Base-by-base conservation (phyloP, 192 early-diverging fungal genomes). In the Mortierella claussenii region DNA sequence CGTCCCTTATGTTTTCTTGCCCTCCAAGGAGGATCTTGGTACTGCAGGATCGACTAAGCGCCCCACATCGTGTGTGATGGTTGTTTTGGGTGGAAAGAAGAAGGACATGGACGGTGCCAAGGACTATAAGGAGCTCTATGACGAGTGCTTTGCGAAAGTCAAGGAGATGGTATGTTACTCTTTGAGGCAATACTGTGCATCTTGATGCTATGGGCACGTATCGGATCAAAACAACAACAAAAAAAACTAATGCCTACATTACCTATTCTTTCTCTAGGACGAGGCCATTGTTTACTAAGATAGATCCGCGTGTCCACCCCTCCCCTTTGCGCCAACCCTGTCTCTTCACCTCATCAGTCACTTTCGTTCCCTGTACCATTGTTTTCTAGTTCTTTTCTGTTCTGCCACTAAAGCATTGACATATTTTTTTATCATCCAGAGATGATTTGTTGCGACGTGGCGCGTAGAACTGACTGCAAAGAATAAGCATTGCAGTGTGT, bases 1-100 rank as follows among this genome's bases (percentile, higher is more conserved):
- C 68, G 93, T 99, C 30, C 96, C 96, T 28, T 99, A 98, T 65
- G 83, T 96, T 54, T 99, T 95, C 82, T 89, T 98, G n/a, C 91
- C 95, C 7, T 94, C 95, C 26, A 96, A 95, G 86, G 92, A 94
- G 81, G 95, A 98, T 63, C 91, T 99, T 11, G 98, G 98, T 58
- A 89, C 89, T 31, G 92, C 96, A 30, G 90, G 92, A 76, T 84
- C 93, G 24, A 97, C 98, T 23, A 98, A 98, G 87, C 91, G 98
- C 68, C 96, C 98, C 21, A 98, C 96, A 2, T 92, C 89, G 53
- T 90, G 89, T 66, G 82, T 97, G 44, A 95, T 99, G 94, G 79
- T 98, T 61, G 91, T 97, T 13, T 83, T 88, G 31, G 92, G 85
- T 55, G 91, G 88, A 54, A 94, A 91, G 86, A 89, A 86, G 65